Conservation (phyloP, 2,329 filamentous ascomycete genomes). For the Xylariales sp. region DNA sequence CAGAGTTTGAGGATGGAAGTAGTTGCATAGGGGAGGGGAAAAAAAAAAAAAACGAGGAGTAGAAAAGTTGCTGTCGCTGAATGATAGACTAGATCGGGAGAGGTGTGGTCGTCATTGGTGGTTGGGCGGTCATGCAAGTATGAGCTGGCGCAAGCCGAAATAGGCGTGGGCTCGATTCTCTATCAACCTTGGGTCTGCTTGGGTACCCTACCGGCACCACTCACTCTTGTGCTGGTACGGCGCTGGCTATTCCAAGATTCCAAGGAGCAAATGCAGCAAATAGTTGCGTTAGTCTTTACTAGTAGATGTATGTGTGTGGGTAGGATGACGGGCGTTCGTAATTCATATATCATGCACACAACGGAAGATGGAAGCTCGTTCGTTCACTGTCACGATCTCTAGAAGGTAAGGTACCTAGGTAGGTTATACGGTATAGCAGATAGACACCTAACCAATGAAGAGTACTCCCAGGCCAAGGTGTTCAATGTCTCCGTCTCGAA, state of each 20-base stretch:
- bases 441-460: no score
- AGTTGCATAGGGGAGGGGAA: slow-evolving; percentile 17
- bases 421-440: no score
- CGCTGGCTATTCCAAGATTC: not conserved
- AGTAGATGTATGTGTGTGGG: not conserved
- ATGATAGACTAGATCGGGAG: slow-evolving; percentile 12
- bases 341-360: not conserved
- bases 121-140: slow-evolving; percentile 40
- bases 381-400: not conserved
- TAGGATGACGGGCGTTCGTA: no score
- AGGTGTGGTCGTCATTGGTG: slow-evolving; percentile 22
- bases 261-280: not conserved
- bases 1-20: slow-evolving; percentile 4
- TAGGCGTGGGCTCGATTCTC: slow-evolving; percentile 31
- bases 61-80: slow-evolving; percentile 14
- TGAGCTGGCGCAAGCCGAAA: slow-evolving; percentile 40
- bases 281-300: not conserved
- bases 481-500: not conserved
- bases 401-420: no score
- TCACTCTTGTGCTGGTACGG: not conserved
- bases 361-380: not conserved
- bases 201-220: not conserved
- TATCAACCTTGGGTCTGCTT: not conserved
- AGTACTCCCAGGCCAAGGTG: no score
- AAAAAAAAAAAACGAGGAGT: slow-evolving; percentile 1